Conservation (phyloP, 192 early-diverging fungal genomes). For the Coemansia asiatica region DNA sequence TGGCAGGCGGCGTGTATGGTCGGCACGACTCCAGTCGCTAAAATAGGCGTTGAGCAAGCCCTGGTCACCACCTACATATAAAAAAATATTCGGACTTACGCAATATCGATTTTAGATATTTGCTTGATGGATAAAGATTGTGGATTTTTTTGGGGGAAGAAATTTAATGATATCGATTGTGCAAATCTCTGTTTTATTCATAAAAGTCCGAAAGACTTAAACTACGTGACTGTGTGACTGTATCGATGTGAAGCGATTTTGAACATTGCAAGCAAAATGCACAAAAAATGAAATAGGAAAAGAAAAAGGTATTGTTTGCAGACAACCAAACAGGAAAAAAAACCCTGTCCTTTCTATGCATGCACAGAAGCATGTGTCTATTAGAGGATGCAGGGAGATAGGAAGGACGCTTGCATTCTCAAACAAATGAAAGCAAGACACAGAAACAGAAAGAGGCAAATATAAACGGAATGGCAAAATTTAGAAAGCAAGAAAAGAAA, state of each 20-base stretch:
- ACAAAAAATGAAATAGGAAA: too few species aligned
- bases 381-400: neutral
- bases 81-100: neutral
- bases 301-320: neutral
- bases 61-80: constrained; percentile 89
- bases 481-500: neutral
- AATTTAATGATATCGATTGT: too few species aligned
- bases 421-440: neutral
- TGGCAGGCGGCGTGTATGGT: constrained; percentile 68
- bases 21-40: constrained; percentile 66
- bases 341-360: neutral
- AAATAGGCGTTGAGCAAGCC: constrained; percentile 89
- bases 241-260: constrained; percentile 1
- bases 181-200: too few species aligned
- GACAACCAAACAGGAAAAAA: neutral
- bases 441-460: neutral
- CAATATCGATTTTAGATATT: constrained; percentile 4
- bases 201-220: too few species aligned
- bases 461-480: neutral
- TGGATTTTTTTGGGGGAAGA: too few species aligned
- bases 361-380: constrained; percentile 2
- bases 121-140: neutral
- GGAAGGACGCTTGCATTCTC: neutral
- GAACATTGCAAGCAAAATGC: neutral
- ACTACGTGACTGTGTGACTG: neutral